Evolutionary conservation across 805 yeast genomes (phyloP).

Genomic region (Metschnikowia kunwiensis): DNA sequence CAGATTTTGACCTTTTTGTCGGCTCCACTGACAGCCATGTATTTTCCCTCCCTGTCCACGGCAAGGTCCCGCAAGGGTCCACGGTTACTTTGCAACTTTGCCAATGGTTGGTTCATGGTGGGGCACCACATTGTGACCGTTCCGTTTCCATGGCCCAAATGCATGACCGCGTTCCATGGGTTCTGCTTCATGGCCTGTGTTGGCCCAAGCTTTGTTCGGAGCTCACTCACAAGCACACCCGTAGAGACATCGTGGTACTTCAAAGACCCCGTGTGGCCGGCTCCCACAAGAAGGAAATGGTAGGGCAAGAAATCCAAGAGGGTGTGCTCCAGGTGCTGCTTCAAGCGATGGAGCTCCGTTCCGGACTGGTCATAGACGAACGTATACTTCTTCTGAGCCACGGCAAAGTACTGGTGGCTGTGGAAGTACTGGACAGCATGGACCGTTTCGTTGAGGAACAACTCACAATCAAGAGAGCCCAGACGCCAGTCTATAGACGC

Average conservation of each 20-base stretch:
- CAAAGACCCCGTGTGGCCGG: conserved; percentile 85
- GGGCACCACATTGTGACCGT: conserved; percentile 95
- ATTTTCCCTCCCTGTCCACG: conserved; percentile 84
- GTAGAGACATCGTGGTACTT: conserved; percentile 96
- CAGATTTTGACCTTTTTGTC: conserved; percentile 84
- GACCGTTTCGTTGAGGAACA: conserved; percentile 84
- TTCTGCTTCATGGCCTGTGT: conserved; percentile 84
- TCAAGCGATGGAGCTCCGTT: conserved; percentile 84
- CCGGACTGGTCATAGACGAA: conserved; percentile 91
- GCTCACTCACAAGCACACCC: conserved; percentile 79
- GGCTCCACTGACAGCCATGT: conserved; percentile 91
- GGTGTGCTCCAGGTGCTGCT: conserved; percentile 85
- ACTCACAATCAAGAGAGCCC: conserved; percentile 77
- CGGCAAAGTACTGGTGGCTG: conserved; percentile 91
- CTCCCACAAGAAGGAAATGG: conserved; percentile 81
- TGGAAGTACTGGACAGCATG: conserved; percentile 88
- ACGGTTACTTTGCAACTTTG: conserved; percentile 70
- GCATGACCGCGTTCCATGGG: conserved; percentile 94
- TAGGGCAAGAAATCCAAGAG: conserved; percentile 86
- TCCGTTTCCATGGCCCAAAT: conserved; percentile 91
- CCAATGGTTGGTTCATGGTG: conserved; percentile 78
- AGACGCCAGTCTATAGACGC: conserved; percentile 96
- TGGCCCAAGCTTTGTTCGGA: conserved; percentile 86
- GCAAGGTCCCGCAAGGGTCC: conserved; percentile 89
- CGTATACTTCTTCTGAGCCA: conserved; percentile 92